A percentile compares a stretch with the other conserved stretches of the same genome.
phyloP scores from a whole-genome alignment of 768 basidiomycete species.

The Chalciporus sphaerocephalus region DNA sequence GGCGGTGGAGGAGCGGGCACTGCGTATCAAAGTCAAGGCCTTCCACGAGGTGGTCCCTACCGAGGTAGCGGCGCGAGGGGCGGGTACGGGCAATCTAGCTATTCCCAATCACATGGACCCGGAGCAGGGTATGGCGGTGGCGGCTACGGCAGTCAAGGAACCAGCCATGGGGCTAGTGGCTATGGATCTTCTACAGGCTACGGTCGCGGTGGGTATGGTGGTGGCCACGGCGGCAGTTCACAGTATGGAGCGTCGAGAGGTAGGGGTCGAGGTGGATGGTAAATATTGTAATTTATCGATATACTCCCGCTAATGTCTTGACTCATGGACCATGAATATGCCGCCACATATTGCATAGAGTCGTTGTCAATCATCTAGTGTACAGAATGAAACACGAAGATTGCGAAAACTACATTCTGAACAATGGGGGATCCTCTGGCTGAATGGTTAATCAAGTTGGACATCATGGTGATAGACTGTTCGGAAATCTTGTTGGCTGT shows the following conservation, averaged over 20 bases:
- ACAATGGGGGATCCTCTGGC: neutral
- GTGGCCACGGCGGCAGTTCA: conserved; percentile 22
- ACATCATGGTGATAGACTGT: neutral
- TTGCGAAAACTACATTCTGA: conserved; percentile 7
- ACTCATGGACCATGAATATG: conserved; percentile 3
- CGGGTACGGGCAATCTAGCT: conserved; percentile 20
- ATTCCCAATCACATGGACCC: conserved; percentile 22
- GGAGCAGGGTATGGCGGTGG: conserved; percentile 21
- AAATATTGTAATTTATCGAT: conserved; percentile 31
- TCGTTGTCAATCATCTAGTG: conserved; percentile 10
- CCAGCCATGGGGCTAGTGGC: conserved; percentile 30
- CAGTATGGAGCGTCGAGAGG: conserved; percentile 36
- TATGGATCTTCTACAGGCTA: conserved; percentile 26
- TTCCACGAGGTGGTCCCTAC: conserved; percentile 23
- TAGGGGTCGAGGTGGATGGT: conserved; percentile 48
- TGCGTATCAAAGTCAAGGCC: conserved; percentile 16
- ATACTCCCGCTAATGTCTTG: conserved; percentile 11
- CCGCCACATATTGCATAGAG: conserved; percentile 3
- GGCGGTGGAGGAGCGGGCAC: conserved; percentile 28
- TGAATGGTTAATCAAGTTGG: neutral
- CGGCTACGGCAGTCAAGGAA: conserved; percentile 13
- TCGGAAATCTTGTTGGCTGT: neutral
- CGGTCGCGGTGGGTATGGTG: conserved; percentile 39
- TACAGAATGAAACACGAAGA: conserved; percentile 14
- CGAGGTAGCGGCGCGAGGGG: conserved; percentile 27